Evolutionary conservation across 1,284 basidiomycete genomes (phyloP), one percentile per base, ranked within the genome.

Genomic region (Nidula niveotomentosa): DNA sequence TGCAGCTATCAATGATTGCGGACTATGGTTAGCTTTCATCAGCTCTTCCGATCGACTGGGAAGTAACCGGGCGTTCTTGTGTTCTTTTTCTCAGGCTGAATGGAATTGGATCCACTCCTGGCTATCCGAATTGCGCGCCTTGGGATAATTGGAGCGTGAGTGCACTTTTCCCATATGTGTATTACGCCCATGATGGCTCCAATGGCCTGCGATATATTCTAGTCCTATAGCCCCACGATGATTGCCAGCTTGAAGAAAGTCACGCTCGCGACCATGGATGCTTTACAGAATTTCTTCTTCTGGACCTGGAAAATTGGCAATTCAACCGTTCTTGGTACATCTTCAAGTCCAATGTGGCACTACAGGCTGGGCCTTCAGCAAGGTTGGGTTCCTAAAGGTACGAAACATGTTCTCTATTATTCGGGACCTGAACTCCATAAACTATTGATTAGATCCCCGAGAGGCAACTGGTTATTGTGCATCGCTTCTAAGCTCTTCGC

Each of bases 241-340:
- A 85, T 88, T 65, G 65, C 71, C 10, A 72, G 74, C 44, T 73
- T 90, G 51, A 75, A 76, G 63, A 64, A 80, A 54, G 84, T 89
- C 58, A 82, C 85, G 4, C 64, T 85, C 51, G 79, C 84, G 33
- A 81, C 79, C 49, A 91, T 91, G 88, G 87, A 90, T 62, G 84
- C 88, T 15, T 75, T 91, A 8, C 80, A 87, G 72, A 86, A 93
- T 72, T 93, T 77, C 74, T 92, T 92, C 78, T 92, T 90, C 79
- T 93, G 90, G 91, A 93, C 90, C 1, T 94, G 90, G 90, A 92
- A 90, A 73, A 83, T 85, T 53, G 81, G 80, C 35, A 81, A 84
- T 62, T 85, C 83, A 10, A 74, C 78, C 0, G 70, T 76, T 3
- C 74, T 80, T 37, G 80, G 82, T 48, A 77, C 75, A 33, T 80